Evolutionary conservation across 176 grass and related monocot genomes (phyloP), one percentile per base, ranked within the genome.

Genomic region (Carex scoparia): DNA sequence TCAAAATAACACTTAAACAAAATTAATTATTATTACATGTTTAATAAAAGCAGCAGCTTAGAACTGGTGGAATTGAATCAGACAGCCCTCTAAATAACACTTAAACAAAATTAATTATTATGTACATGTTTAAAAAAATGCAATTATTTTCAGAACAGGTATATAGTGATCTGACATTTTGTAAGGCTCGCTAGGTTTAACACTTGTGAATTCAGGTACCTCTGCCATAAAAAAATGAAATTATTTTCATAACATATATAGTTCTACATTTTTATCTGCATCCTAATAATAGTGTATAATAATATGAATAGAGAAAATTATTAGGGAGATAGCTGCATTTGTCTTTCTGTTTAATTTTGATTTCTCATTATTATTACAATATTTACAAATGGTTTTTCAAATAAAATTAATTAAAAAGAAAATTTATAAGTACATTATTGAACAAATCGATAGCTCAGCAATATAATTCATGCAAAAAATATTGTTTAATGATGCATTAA

Each of bases 121-220:
- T n/a, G n/a, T n/a, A n/a, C n/a, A n/a, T n/a, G n/a, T n/a, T n/a
- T n/a, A n/a, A n/a, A n/a, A n/a, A n/a, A n/a, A n/a, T n/a, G n/a
- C n/a, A n/a, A n/a, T n/a, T n/a, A n/a, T n/a, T n/a, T n/a, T n/a
- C n/a, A n/a, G n/a, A n/a, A n/a, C n/a, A n/a, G n/a, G n/a, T n/a
- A n/a, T n/a, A n/a, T n/a, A n/a, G n/a, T n/a, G n/a, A n/a, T n/a
- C n/a, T n/a, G n/a, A n/a, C n/a, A n/a, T n/a, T n/a, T 23, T 46
- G 80, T 66, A 82, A 10, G 61, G 80, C 18, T 53, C 9, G 61
- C 10, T 66, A 48, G 30, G 4, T 15, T 19, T 14, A 33, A 83
- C 81, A 30, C 23, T 18, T 1, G 62, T 83, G 8, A 83, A 62
- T 53, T 83, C 44, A 68, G 81, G 81, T 10, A 83, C 3, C 61